Base-by-base conservation (phyloP, 2,329 filamentous ascomycete genomes). In the Penicillium sp. region DNA sequence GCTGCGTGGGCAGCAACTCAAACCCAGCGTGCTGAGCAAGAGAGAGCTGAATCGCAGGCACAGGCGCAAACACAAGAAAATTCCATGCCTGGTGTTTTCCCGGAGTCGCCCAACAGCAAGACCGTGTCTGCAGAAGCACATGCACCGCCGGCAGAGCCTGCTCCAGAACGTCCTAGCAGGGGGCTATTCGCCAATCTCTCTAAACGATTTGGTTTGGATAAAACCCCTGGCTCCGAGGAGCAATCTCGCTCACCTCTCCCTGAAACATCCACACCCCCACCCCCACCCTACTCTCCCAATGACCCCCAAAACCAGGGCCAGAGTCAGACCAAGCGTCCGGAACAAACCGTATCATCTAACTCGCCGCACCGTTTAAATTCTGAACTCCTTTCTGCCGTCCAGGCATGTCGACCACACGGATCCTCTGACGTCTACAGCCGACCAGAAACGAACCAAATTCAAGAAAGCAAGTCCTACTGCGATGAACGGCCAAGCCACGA, bases 381-480 rank as follows among this genome's bases (percentile, higher is more conserved):
- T 29, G 76, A 77, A 63, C 80, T 96, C 5, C 79, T 89, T 41
- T 89, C 87, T 53, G 92, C 92, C 3, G 87, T 96, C 68, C 83
- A 88, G 61, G 85, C 90, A 7, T 90, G 89, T 21, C 85, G 91
- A 36, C 81, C 91, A 1, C 87, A 92, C 71, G 88, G 89, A 58
- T 90, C 89, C 1, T 81, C 84, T 14, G 77, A 79, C 10, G 75
- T 96, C n/a, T 93, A 90, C 74, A 85, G 84, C 3, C 83, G 85
- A 21, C 90, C 90, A 0, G 77, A 84, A 49, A 87, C 88, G 34
- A 87, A 85, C 57, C 77, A 87, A 47, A 86, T 96, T 61, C 88
- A 88, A 67, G 92, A 96, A 71, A 88, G 90, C 62, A 84, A 87
- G 38, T 88, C 89, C 0, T 96, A 96, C 75, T 97, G 92, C 71